These are phyloP conservation scores for Pochonia chlamydosporia DNA, from an alignment of 2,329 filamentous ascomycete genomes.

Conservation along the genomic window DNA sequence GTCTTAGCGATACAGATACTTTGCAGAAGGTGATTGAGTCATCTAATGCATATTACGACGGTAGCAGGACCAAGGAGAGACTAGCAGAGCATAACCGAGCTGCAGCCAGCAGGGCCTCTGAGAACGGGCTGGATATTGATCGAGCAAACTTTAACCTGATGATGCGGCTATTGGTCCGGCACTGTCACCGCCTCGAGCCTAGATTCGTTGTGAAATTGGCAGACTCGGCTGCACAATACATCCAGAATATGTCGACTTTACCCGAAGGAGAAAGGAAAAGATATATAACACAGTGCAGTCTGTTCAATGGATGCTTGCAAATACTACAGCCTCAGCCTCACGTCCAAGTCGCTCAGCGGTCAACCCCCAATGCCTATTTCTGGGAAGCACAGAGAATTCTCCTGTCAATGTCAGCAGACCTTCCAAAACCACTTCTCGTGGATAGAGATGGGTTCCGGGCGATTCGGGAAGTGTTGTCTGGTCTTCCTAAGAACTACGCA, in stretches of 20 bases:
- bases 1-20: slow-evolving; percentile 16
- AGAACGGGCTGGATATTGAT: slow-evolving; percentile 11
- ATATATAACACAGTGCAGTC: slow-evolving; percentile 22
- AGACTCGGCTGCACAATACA: slow-evolving; percentile 19
- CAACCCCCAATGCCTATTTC: slow-evolving; percentile 24
- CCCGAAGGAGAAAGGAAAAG: slow-evolving; percentile 11
- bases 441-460: slow-evolving; percentile 46
- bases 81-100: neutral
- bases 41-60: slow-evolving; percentile 13
- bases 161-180: slow-evolving; percentile 20
- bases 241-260: slow-evolving; percentile 15
- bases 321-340: slow-evolving; percentile 20
- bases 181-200: slow-evolving; percentile 27
- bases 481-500: slow-evolving; percentile 43
- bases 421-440: slow-evolving; percentile 45
- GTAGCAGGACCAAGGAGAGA: neutral
- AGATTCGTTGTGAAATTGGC: slow-evolving; percentile 26
- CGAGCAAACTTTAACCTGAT: slow-evolving; percentile 18
- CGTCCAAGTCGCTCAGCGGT: slow-evolving; percentile 16
- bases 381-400: slow-evolving; percentile 54
- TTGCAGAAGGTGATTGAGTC: slow-evolving; percentile 21
- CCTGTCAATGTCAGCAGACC: slow-evolving; percentile 42
- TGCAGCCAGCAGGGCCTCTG: neutral
- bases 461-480: slow-evolving; percentile 48
- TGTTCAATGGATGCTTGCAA: slow-evolving; percentile 24